phyloP scores from a whole-genome alignment of 1,284 basidiomycete genomes.

The Trichosporon ovoides region DNA sequence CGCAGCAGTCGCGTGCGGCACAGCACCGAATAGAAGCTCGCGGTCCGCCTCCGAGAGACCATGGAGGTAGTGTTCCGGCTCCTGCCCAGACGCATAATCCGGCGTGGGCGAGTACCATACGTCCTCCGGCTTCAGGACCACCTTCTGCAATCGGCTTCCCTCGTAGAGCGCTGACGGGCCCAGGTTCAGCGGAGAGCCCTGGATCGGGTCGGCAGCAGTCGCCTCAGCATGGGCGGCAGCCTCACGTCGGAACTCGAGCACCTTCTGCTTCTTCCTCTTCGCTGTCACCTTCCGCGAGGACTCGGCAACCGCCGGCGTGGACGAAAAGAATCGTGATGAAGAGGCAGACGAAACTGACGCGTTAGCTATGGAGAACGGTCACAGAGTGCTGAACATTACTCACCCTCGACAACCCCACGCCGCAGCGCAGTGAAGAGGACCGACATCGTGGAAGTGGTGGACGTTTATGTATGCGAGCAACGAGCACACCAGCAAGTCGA shows the following conservation, averaged over 20 bases:
- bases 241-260: constrained; percentile 7
- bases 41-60: constrained; percentile 34
- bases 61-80: constrained; percentile 33
- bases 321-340: constrained; percentile 54
- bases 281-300: constrained; percentile 14
- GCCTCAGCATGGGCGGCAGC: constrained; percentile 5
- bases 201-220: constrained; percentile 13
- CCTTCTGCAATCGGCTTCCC: constrained; percentile 28
- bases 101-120: constrained; percentile 40
- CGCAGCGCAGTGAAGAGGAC: constrained; percentile 3
- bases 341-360: constrained; percentile 23
- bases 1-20: constrained; percentile 37
- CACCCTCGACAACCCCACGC: not conserved
- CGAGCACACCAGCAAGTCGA: not conserved
- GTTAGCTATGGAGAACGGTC: not conserved
- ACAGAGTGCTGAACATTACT: not conserved
- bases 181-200: constrained; percentile 15
- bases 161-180: constrained; percentile 26
- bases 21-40: constrained; percentile 38
- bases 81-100: constrained; percentile 31
- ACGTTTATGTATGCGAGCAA: not conserved
- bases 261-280: constrained; percentile 18
- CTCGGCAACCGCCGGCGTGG: constrained; percentile 9
- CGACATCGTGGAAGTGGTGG: not conserved
- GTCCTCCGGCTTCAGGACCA: constrained; percentile 26